Base-by-base conservation (phyloP, 2,329 filamentous ascomycete genomes). In the Aureobasidium namibiae region DNA sequence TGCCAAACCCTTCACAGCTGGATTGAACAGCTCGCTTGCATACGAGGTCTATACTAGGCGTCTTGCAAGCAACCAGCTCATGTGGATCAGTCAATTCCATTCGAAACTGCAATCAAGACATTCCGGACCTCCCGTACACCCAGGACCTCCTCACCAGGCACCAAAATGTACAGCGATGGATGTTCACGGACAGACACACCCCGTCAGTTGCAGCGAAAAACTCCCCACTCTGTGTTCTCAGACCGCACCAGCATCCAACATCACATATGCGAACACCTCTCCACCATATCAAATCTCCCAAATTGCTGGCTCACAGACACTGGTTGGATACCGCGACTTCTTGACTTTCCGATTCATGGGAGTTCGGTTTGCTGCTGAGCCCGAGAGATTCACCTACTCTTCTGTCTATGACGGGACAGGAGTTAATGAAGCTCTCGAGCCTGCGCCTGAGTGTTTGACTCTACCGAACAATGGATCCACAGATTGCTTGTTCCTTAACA, bases 401-500 rank as follows among this genome's bases (percentile, higher is more conserved):
- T 58, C 23, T 14, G 36, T 62, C 1, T 64, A 61, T 34, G 56
- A 59, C 23, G 62, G 53, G 3, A 59, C 56, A 11, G 64, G 64
- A 5, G 56, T 38, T 38, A 62, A 64, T 21, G 11, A 23, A 44
- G 64, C 64, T 38, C 56, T 64, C 33, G 46, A 52, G 14, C 54
- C 49, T 41, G 64, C 60, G 38, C 63, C 61, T 4, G 58, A 64
- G 53, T 64, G 64, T 39, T 38, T 64, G 34, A 62, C 63, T 24
- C 21, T 50, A 16, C 59, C 61, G 7, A 59, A 61, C 34, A 62
- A 61, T 45, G 62, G 62, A 33, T 60, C 56, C 5, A 68, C 71
- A 48, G 71, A 73, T 58, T 73, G 71, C 56, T 65, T 75, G 11
- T 72, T 72, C 53, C 63, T 73, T 29, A 76, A 77, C 58, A 67